phyloP scores from a whole-genome alignment of 495 filamentous ascomycete genomes.

The Tetracladium setigerum region DNA sequence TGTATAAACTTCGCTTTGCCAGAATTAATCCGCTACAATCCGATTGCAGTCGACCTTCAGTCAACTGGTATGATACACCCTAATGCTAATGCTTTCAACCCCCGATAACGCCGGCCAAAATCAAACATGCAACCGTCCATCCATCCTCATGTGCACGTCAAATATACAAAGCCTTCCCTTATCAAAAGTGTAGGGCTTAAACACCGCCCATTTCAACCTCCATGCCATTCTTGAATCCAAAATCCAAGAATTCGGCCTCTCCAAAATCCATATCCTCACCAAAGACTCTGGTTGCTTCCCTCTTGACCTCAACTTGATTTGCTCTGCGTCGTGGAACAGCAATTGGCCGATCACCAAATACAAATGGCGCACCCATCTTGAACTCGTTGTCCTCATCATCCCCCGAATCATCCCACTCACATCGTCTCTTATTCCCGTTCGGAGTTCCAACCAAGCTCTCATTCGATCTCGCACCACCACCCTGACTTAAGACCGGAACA shows the following conservation, averaged over 20 bases:
- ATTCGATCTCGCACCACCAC: slow-evolving; percentile 8
- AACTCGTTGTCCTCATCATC: slow-evolving; percentile 3
- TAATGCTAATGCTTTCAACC: too few relatives aligned
- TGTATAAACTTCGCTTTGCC: too few relatives aligned
- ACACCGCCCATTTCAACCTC: slow-evolving; percentile 21
- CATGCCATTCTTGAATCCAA: slow-evolving; percentile 7
- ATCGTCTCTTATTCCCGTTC: slow-evolving; percentile 16
- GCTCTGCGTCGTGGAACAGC: slow-evolving; percentile 25
- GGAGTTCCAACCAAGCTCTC: not conserved
- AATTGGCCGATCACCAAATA: slow-evolving; percentile 12
- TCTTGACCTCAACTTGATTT: slow-evolving; percentile 5
- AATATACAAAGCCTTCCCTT: too few relatives aligned
- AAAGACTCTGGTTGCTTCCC: slow-evolving; percentile 4
- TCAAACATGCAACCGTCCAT: too few relatives aligned
- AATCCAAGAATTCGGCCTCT: slow-evolving; percentile 44
- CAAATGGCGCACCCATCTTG: not conserved
- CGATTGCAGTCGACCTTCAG: too few relatives aligned
- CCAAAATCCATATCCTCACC: slow-evolving; percentile 36
- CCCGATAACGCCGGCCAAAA: too few relatives aligned
- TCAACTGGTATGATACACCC: too few relatives aligned
- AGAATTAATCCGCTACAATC: too few relatives aligned
- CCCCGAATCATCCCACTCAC: slow-evolving; percentile 16
- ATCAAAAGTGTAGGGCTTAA: not conserved
- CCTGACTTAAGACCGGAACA: slow-evolving; percentile 11
- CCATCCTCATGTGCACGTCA: too few relatives aligned